These are phyloP conservation scores for Colletotrichum graminicola DNA, from an alignment of 2,329 filamentous ascomycete genomes.

Conservation along the genomic window DNA sequence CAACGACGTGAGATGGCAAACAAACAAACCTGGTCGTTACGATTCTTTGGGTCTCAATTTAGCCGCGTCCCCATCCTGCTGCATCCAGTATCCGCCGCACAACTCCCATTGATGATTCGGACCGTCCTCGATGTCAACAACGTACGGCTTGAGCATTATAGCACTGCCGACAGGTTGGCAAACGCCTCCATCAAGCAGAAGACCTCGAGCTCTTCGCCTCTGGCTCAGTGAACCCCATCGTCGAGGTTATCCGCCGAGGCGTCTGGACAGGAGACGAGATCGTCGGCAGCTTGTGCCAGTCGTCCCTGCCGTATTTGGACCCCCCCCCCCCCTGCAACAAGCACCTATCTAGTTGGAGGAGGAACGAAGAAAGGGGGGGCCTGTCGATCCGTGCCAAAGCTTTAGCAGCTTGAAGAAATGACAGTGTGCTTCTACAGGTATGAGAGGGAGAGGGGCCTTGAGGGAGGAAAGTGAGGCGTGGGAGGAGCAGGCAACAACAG, in stretches of 20 bases:
- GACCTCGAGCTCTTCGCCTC: neutral
- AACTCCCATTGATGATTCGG: neutral
- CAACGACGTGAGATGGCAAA: too few relatives aligned
- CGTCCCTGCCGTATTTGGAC: neutral
- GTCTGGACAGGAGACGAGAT: neutral
- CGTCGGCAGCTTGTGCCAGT: neutral
- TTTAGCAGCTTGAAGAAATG: neutral
- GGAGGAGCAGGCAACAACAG: neutral
- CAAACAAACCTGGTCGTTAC: too few relatives aligned
- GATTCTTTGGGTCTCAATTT: neutral
- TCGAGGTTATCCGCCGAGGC: neutral
- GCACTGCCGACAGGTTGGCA: neutral
- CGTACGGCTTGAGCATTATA: neutral
- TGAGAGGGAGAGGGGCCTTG: neutral
- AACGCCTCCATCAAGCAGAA: neutral
- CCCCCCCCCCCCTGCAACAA: neutral
- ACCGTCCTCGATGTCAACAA: neutral
- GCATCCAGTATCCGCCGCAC: neutral
- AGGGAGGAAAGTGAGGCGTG: neutral
- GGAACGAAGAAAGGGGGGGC: neutral
- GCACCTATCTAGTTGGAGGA: neutral
- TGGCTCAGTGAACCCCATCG: neutral
- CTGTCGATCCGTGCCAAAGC: neutral
- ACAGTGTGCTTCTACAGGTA: neutral
- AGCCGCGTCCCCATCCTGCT: neutral